These are phyloP conservation scores for Linum tenue DNA, from an alignment of 345 rosid genomes.

Conservation along the genomic window DNA sequence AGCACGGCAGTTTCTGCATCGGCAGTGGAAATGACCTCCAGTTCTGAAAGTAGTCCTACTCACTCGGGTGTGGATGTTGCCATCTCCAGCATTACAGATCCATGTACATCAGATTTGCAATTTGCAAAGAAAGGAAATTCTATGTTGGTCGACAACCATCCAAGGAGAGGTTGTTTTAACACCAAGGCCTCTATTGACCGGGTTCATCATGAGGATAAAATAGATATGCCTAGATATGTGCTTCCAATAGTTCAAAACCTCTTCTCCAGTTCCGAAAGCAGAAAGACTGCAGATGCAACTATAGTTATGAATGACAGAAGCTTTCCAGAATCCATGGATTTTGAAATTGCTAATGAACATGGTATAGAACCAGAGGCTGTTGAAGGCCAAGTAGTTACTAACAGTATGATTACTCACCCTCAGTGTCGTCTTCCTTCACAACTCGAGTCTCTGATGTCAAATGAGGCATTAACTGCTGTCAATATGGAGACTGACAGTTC, in stretches of 20 bases:
- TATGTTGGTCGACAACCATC: conserved; percentile 18
- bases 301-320: conserved; percentile 17
- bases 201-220: neutral
- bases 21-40: neutral
- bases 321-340: conserved; percentile 18
- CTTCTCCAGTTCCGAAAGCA: conserved; percentile 17
- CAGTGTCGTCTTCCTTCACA: conserved; percentile 21
- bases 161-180: conserved; percentile 25
- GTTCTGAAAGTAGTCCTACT: neutral
- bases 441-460: conserved; percentile 14
- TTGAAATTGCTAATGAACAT: conserved; percentile 23
- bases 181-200: conserved; percentile 15
- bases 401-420: conserved; percentile 12
- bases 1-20: neutral
- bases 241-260: conserved; percentile 18
- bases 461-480: conserved; percentile 18
- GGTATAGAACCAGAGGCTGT: conserved; percentile 17
- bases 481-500: conserved; percentile 22
- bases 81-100: neutral
- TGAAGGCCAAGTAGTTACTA: conserved; percentile 22
- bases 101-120: conserved; percentile 17
- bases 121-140: conserved; percentile 18
- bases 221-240: conserved; percentile 21
- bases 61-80: neutral
- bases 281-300: conserved; percentile 21